Percentiles rank a stretch among this genome's conserved stretches.
Evolutionary conservation across 1,284 basidiomycete species (phyloP).

Genomic region (Trichosporon sp.): DNA sequence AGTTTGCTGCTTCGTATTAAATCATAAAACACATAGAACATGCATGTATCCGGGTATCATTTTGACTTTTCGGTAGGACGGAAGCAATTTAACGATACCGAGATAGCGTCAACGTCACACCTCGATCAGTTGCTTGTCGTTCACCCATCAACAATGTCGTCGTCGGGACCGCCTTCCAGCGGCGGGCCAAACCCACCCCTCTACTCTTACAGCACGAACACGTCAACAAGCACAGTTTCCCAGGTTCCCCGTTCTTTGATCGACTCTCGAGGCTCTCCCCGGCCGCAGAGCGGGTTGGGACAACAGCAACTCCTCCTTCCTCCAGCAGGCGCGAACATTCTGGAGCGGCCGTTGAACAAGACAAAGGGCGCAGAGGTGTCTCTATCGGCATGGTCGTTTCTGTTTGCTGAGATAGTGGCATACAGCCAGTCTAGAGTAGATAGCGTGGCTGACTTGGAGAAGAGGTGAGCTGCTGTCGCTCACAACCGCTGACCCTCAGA

Average conservation of each 20-base stretch:
- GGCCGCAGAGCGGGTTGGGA: constrained; percentile 17
- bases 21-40: not conserved
- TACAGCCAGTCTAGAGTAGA: constrained; percentile 94
- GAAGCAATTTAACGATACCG: constrained; percentile 6
- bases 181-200: constrained; percentile 16
- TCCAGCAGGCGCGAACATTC: constrained; percentile 56
- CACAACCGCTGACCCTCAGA: constrained; percentile 57
- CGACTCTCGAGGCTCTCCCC: constrained; percentile 24
- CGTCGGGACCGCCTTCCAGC: not conserved
- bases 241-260: constrained; percentile 24
- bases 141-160: constrained; percentile 10
- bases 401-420: constrained; percentile 87
- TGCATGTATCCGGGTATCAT: not conserved
- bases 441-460: constrained; percentile 92
- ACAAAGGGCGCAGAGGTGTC: constrained; percentile 78
- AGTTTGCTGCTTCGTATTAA: constrained; percentile 24
- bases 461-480: constrained; percentile 59
- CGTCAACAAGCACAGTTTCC: constrained; percentile 27
- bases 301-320: constrained; percentile 5
- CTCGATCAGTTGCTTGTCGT: not conserved
- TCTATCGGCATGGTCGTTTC: constrained; percentile 77
- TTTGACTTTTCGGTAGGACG: not conserved
- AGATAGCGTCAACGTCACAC: constrained; percentile 15
- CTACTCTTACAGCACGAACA: constrained; percentile 31
- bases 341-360: constrained; percentile 83